Conservation (phyloP, 129 eudicot species). For the Mikania micrantha region DNA sequence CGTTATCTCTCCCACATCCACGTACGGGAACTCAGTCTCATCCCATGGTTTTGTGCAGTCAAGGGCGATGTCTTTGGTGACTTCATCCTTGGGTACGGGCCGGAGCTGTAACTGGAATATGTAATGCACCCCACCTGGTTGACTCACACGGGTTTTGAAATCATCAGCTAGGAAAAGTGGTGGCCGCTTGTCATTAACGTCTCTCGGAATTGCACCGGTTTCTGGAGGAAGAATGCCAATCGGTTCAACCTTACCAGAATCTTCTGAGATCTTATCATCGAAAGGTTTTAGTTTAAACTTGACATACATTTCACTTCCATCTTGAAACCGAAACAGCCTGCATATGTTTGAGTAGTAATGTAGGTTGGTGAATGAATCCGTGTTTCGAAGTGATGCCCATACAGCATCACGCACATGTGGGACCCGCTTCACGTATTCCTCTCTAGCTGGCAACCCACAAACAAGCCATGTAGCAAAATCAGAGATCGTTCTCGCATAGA, state of each 20-base stretch:
- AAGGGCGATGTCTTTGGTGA: constrained; percentile 44
- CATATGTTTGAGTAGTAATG: constrained; percentile 80
- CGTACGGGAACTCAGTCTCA: constrained; percentile 42
- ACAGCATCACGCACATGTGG: constrained; percentile 83
- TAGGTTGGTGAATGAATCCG: constrained; percentile 51
- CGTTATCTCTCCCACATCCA: constrained; percentile 65
- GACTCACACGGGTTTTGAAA: constrained; percentile 59
- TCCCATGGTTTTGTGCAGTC: constrained; percentile 90
- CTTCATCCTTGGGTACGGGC: constrained; percentile 52
- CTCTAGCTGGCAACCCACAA: constrained; percentile 70
- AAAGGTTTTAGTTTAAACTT: constrained; percentile 65
- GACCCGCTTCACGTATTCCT: constrained; percentile 62
- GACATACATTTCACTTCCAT: constrained; percentile 77
- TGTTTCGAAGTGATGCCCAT: constrained; percentile 65
- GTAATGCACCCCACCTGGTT: constrained; percentile 57
- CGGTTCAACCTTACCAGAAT: constrained; percentile 64
- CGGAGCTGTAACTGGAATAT: constrained; percentile 61
- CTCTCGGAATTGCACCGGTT: constrained; percentile 82
- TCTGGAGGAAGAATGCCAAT: constrained; percentile 76
- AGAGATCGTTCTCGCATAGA: constrained; percentile 71
- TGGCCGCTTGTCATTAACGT: constrained; percentile 56
- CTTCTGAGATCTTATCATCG: constrained; percentile 52
- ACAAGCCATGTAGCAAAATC: constrained; percentile 91
- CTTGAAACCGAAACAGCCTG: constrained; percentile 62
- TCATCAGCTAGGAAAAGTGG: constrained; percentile 72